Evolutionary conservation across 1,284 basidiomycete genomes (phyloP), one percentile per base, ranked within the genome.

Genomic region (Cerrena zonata): DNA sequence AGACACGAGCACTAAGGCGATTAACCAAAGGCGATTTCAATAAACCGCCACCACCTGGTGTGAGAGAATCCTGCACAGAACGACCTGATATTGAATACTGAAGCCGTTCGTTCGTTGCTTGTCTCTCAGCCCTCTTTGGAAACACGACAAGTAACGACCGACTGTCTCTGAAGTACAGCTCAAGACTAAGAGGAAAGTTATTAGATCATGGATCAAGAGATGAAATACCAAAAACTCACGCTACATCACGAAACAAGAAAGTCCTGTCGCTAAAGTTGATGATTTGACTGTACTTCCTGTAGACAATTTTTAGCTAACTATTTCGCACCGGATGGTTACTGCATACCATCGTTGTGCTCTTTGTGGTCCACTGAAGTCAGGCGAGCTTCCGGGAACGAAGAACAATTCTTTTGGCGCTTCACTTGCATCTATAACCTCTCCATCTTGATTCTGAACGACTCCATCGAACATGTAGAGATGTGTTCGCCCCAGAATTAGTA

Each of bases 381-480:
- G 78, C 23, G 86, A 79, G 53, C 89, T 94, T 27, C 89, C 90
- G 11, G 92, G 85, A 39, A 94, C 86, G 52, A 90, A 89, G 58
- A 94, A 82, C 38, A 95, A 73, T 46, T 86, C 82, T 56, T 82
- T 80, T 0, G 92, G 90, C 2, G 92, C 92, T 58, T 95, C 90
- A 56, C 80, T 81, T 1, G 89, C 90, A 59, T 94, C 91, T 45
- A 96, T 86, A 34, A 97, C 82, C 65, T 95, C 93, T 0, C 92
- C 93, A 41, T 86, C 82, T 7, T 87, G 80, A 48, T 84, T 86
- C 65, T 95, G 89, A 13, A 95, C 87, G n/a, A 96, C 74, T 4
- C 94, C 93, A 61, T 97, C 93, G 13, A 97, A 73, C 72, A 97
- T 86, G 61, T 97, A 97, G 5, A 97, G 68, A 61, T 94, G 89